Evolutionary conservation across 176 grass and related monocot species (phyloP).

Genomic region (Eragrostis nindensis): DNA sequence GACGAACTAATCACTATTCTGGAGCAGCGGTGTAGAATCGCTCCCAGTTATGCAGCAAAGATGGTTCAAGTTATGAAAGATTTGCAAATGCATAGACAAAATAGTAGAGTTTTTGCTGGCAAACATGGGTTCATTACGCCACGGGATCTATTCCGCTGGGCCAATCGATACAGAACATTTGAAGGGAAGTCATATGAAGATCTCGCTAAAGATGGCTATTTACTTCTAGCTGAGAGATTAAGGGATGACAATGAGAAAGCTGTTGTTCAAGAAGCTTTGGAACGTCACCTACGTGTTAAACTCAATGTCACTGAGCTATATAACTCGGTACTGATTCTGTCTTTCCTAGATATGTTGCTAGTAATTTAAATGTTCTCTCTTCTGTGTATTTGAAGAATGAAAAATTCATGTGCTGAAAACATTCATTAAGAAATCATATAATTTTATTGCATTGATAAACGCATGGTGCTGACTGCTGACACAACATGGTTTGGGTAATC

Average conservation of each 20-base stretch:
- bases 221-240: constrained; percentile 95
- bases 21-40: constrained; percentile 61
- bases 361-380: neutral
- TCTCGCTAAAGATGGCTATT: constrained; percentile 93
- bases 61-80: constrained; percentile 98
- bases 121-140: constrained; percentile 99
- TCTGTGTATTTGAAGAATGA: neutral
- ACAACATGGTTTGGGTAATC: neutral
- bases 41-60: constrained; percentile 71
- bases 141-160: constrained; percentile 95
- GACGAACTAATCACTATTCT: constrained; percentile 75
- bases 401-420: constrained; percentile 4
- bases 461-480: neutral
- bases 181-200: constrained; percentile 78
- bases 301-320: constrained; percentile 68
- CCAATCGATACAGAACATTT: constrained; percentile 74
- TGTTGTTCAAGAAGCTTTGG: constrained; percentile 76
- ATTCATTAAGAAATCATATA: neutral
- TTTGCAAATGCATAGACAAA: constrained; percentile 79
- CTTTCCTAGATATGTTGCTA: constrained; percentile 6
- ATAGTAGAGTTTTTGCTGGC: constrained; percentile 93
- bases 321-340: constrained; percentile 53
- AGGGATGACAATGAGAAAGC: constrained; percentile 84
- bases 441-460: constrained; percentile 12
- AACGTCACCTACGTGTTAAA: constrained; percentile 62